Evolutionary conservation across 2,329 filamentous ascomycete genomes (phyloP), one percentile per base, ranked within the genome.

Genomic region (Periconia macrospinosa): DNA sequence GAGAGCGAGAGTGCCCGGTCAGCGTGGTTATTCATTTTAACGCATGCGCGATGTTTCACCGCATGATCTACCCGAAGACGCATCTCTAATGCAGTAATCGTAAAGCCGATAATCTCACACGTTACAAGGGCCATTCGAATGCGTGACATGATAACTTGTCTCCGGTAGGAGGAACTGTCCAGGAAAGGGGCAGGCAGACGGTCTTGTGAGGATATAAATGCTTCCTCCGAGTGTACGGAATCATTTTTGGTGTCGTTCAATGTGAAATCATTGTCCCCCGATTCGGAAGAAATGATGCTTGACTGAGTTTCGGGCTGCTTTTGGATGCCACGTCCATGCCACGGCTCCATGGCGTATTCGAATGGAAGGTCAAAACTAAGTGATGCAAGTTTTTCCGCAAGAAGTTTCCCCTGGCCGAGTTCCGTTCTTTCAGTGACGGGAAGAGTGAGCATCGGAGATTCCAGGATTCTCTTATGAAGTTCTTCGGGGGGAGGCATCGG

Each of bases 51-150:
- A 8, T 27, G 23, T 27, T 27, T 27, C 8, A 8, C 23, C 5
- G 23, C 23, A 27, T 27, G 5, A 27, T 27, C 23, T 27, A 27
- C 35, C 37, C 37, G 52, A 0, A 48, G 47, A 9, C 40, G 55
- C 14, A 41, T 42, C 13, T 56, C 48, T 1, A 58, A n/a, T 10
- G 44, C 27, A 2, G 41, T 35, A 3, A 54, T 41, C 10, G 33
- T 52, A 19, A 41, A 35, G 11, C 58, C 56, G 2, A 65, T 40
- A 2, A 59, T 18, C 15, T 50, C 47, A n/a, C 63, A 67, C 19
- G 55, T 60, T 35, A 57, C 50, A 1, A 67, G 54, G 3, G 52
- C 43, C 7, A 47, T 49, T 10, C 37, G 55, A 2, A 62, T 41
- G 11, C 57, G 58, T 2, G 51, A 33, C 2, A 54, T 20, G 10